Evolutionary conservation across 2,329 filamentous ascomycete genomes (phyloP), one percentile per base, ranked within the genome.

Genomic region (Trichophyton simii): DNA sequence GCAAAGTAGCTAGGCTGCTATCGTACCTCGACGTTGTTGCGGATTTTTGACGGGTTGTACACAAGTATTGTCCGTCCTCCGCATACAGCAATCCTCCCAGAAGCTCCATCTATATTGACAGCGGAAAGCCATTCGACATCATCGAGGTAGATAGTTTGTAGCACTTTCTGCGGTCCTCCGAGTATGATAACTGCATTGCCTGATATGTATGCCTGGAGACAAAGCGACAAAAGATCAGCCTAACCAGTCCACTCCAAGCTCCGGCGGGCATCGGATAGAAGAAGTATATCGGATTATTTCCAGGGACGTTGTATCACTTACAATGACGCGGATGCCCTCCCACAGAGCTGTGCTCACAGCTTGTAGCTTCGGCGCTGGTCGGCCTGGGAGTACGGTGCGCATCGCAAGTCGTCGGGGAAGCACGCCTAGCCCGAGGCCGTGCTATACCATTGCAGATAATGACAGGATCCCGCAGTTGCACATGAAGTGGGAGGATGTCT

Each of bases 81-180:
- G 67, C 87, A 88, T 20, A 85, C 84, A 46, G 90, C 89, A 72
- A 97, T 89, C 78, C 89, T 95, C 57, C 91, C 94, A 7, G 87
- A 87, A 18, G 79, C 77, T 71, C 95, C 87, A 69, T 97, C 89
- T 64, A 97, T 83, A 34, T 84, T 82, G 65, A 97, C 83, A 31
- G 90, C 87, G 65, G 90, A 83, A 31, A 97, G 80, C 25, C 84
- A 79, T 15, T 78, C 73, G 48, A 80, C 78, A 66, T 89, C 84
- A 69, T 95, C 88, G 69, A 94, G 86, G 76, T 96, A 95, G 67
- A 95, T 87, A 3, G 91, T 96, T 74, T 99, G 94, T 38, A 96
- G 76, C 65, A 96, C 83, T 60, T 83, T 83, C 64, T 86, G 80
- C 59, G 88, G 83, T 58, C 85, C 87, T 70, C 84, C 82, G 67